Conservation (phyloP, 805 yeast genomes). For the Naumovozyma dairenensis region DNA sequence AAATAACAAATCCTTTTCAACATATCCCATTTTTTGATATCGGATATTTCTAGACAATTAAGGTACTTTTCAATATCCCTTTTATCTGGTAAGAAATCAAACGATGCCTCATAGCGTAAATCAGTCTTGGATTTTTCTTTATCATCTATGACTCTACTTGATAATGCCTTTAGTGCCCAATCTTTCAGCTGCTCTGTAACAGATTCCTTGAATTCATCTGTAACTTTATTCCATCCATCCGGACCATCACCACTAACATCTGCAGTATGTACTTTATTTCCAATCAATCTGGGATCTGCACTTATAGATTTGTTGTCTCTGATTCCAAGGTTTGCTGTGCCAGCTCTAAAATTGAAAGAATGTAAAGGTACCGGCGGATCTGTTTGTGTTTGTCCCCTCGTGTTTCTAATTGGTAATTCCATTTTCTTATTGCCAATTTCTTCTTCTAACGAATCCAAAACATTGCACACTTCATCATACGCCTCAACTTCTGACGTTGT, state of each 20-base stretch:
- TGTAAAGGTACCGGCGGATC: conserved; percentile 12
- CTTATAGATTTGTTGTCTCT: conserved; percentile 76
- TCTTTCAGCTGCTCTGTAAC: conserved; percentile 46
- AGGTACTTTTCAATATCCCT: conserved; percentile 51
- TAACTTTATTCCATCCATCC: conserved; percentile 47
- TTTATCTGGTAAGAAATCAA: conserved; percentile 44
- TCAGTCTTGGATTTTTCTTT: conserved; percentile 17
- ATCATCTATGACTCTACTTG: conserved; percentile 28
- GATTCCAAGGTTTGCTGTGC: conserved; percentile 76
- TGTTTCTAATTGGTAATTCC: conserved; percentile 6
- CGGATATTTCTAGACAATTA: conserved; percentile 36
- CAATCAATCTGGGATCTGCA: conserved; percentile 69
- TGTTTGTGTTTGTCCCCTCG: neutral
- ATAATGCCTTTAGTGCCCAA: conserved; percentile 41
- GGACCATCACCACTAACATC: conserved; percentile 74
- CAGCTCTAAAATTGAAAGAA: conserved; percentile 83
- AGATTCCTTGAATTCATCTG: conserved; percentile 42
- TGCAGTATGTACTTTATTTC: conserved; percentile 48
- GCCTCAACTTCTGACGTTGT: neutral
- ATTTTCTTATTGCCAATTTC: conserved; percentile 3
- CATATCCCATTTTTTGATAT: conserved; percentile 58
- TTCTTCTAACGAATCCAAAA: conserved; percentile 1
- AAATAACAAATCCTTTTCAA: conserved; percentile 61
- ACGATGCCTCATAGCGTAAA: no score
- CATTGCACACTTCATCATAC: neutral